Conservation (phyloP, 768 basidiomycete genomes). For the Auricularia sp. region DNA sequence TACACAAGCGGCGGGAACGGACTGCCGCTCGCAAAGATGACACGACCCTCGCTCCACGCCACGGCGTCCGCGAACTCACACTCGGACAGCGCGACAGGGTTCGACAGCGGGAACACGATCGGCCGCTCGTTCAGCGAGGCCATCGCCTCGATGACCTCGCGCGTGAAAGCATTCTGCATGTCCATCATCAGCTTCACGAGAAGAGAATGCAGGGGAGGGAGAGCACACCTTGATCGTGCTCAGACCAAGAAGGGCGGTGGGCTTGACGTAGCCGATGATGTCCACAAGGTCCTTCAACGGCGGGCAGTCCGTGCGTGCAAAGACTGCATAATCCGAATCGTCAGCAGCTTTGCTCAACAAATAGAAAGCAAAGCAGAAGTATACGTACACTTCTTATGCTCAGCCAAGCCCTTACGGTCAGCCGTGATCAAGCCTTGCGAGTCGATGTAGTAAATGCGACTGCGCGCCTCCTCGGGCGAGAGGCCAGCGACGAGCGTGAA, state of each 20-base stretch:
- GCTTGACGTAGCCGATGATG: conserved; percentile 71
- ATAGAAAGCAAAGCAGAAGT: neutral
- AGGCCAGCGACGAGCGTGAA: conserved; percentile 67
- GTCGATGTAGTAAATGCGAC: conserved; percentile 73
- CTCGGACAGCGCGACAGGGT: conserved; percentile 75
- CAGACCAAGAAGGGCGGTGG: conserved; percentile 81
- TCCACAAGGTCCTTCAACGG: conserved; percentile 67
- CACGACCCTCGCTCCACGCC: conserved; percentile 55
- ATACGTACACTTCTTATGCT: conserved; percentile 69
- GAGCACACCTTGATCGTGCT: conserved; percentile 62
- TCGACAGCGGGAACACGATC: conserved; percentile 88
- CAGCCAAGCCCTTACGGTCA: conserved; percentile 56
- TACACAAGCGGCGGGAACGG: conserved; percentile 64
- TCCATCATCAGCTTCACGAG: conserved; percentile 1
- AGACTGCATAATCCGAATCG: conserved; percentile 37
- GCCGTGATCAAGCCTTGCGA: conserved; percentile 79
- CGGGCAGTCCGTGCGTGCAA: conserved; percentile 72
- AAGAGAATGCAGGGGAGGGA: neutral
- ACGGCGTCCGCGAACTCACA: conserved; percentile 73
- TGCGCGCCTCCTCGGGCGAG: conserved; percentile 63
- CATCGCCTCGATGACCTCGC: conserved; percentile 66
- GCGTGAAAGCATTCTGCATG: conserved; percentile 58
- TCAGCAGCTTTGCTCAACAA: neutral
- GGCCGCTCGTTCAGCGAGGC: conserved; percentile 68
- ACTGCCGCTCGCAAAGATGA: conserved; percentile 81